Evolutionary conservation across 1,284 basidiomycete genomes (phyloP).

Genomic region (Stygiomarasmius scandens): DNA sequence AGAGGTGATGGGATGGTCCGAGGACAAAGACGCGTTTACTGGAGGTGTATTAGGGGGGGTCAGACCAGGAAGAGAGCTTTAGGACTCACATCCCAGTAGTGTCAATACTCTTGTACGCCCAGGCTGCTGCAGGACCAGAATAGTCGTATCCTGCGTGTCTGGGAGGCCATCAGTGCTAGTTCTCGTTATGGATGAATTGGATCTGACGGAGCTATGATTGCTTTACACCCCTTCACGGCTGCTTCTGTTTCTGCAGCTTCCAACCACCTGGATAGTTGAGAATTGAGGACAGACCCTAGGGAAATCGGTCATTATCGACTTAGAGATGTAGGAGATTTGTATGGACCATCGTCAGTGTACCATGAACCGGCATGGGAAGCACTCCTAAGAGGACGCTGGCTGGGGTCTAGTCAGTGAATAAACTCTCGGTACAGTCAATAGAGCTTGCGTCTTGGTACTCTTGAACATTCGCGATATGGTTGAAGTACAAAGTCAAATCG

Average conservation of each 20-base stretch:
- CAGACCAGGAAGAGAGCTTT: conserved; percentile 4
- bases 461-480: neutral
- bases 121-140: conserved; percentile 92
- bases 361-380: conserved; percentile 91
- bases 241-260: conserved; percentile 13
- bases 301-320: conserved; percentile 11
- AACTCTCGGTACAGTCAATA: neutral
- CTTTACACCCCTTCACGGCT: conserved; percentile 77
- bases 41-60: conserved; percentile 6
- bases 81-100: conserved; percentile 72
- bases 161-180: conserved; percentile 13
- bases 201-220: conserved; percentile 93
- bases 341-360: conserved; percentile 78
- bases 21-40: conserved; percentile 94
- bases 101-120: conserved; percentile 93
- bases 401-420: neutral
- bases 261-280: conserved; percentile 68
- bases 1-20: conserved; percentile 94
- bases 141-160: conserved; percentile 97
- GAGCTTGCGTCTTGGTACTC: neutral
- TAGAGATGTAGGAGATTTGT: conserved; percentile 13
- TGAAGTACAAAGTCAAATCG: neutral
- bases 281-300: conserved; percentile 56
- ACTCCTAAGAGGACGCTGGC: conserved; percentile 35
- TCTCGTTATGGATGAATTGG: conserved; percentile 3